phyloP scores from a whole-genome alignment of 768 basidiomycete species.

The Myochromella boudieri region DNA sequence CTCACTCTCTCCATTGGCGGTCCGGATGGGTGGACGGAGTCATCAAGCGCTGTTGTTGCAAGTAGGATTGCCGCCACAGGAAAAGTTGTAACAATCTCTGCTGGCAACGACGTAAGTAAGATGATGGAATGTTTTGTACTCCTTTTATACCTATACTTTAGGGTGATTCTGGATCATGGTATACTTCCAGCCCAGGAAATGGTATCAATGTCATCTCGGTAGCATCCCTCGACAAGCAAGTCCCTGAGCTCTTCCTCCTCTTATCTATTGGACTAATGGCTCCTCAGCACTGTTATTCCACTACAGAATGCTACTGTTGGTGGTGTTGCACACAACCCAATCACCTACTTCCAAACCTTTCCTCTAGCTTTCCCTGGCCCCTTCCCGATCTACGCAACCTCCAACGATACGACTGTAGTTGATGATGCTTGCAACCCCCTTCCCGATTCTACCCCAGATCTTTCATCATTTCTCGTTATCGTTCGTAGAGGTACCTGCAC shows the following conservation, averaged over 20 bases:
- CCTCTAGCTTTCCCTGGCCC: conserved; percentile 46
- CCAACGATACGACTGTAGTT: conserved; percentile 48
- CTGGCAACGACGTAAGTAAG: conserved; percentile 48
- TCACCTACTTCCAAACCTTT: conserved; percentile 53
- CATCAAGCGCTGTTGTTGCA: conserved; percentile 51
- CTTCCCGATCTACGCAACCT: conserved; percentile 58
- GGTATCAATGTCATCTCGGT: conserved; percentile 58
- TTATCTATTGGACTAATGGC: background rate
- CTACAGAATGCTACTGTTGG: conserved; percentile 55
- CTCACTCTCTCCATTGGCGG: conserved; percentile 68
- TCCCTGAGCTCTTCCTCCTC: background rate
- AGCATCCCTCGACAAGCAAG: conserved; percentile 53
- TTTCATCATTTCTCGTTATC: conserved; percentile 52
- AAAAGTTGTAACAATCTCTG: conserved; percentile 61
- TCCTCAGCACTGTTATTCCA: conserved; percentile 48
- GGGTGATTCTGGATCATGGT: conserved; percentile 64
- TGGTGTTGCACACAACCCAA: conserved; percentile 45
- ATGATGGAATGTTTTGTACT: background rate
- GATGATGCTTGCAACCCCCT: conserved; percentile 63
- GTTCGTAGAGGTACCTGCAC: conserved; percentile 61
- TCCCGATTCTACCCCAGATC: conserved; percentile 51
- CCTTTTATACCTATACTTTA: conserved; percentile 11
- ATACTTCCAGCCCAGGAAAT: conserved; percentile 50
- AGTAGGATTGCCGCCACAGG: conserved; percentile 57
- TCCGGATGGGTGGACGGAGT: conserved; percentile 63